Evolutionary conservation across 108 stramenopile species (phyloP), one percentile per base, ranked within the genome.

Genomic region (Skeletonema marinoi): DNA sequence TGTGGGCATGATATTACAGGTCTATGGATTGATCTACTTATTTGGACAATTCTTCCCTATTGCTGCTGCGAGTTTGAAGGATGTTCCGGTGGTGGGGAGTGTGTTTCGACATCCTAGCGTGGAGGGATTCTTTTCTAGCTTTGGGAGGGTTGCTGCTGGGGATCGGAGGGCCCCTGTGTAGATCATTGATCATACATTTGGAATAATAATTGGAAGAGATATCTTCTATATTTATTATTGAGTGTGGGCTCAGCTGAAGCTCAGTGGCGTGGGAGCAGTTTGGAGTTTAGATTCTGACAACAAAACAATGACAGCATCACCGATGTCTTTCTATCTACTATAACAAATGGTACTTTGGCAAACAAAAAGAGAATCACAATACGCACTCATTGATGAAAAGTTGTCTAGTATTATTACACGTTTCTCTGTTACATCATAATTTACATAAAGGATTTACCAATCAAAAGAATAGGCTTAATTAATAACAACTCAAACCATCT

Each of bases 21-120:
- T 92, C 4, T 96, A 96, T 64, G 96, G 96, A 30, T 71, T 96
- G 58, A 78, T 96, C 4, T 96, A 96, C 75, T 73, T 96, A 56
- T 96, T 96, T 79, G 96, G 96, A 60, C 96, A 96, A 60, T 96
- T 96, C 80, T 94, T 96, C 79, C 96, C 96, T 2, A 96, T 96
- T 71, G 93, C 91, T 10, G 92, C 92, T 30, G 87, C 90, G 62
- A 87, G 89, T 31, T 82, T 94, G 89, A 86, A 87, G 76, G 88
- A 94, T 70, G 90, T 89, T 19, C 94, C 94, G 2, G 87, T 93
- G 21, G 84, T 95, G 71, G 94, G 94, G 67, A 77, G 76, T 16
- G 69, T 93, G 41, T 86, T 95, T 60, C 80, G 87, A 19, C 64
- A 84, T 42, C 92, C 92, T 39, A 81, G 75, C 1, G 85, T 96